phyloP scores from a whole-genome alignment of 768 basidiomycete species.

The Crassisporium funariophilum region DNA sequence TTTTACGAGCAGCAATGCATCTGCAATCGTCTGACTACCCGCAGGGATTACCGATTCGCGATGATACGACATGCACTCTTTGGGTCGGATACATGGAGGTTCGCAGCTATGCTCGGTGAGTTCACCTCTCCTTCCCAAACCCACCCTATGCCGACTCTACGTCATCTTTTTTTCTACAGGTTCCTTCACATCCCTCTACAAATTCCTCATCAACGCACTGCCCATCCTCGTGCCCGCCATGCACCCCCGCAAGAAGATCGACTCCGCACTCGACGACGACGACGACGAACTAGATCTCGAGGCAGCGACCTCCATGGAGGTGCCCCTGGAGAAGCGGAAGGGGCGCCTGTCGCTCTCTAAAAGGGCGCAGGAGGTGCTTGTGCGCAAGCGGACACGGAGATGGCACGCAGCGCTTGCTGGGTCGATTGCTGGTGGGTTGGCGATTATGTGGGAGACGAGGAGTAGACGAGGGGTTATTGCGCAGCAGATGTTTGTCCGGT shows the following conservation, averaged over 20 bases:
- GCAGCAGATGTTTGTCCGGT: constrained; percentile 91
- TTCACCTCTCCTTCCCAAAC: not conserved
- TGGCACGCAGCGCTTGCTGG: constrained; percentile 87
- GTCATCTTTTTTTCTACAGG: constrained; percentile 43
- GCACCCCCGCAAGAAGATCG: constrained; percentile 26
- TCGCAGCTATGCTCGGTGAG: constrained; percentile 85
- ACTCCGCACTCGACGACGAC: constrained; percentile 30
- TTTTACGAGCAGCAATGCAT: not conserved
- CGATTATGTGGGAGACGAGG: constrained; percentile 77
- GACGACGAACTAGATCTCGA: constrained; percentile 31
- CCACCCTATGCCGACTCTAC: not conserved
- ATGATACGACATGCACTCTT: constrained; percentile 83
- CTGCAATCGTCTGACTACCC: not conserved
- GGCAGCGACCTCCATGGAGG: constrained; percentile 27
- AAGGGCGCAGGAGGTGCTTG: constrained; percentile 62
- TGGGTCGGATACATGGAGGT: constrained; percentile 79
- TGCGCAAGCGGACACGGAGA: constrained; percentile 64
- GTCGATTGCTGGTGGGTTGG: constrained; percentile 68
- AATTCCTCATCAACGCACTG: constrained; percentile 74
- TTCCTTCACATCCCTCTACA: constrained; percentile 78
- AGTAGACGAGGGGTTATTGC: constrained; percentile 67
- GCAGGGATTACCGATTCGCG: constrained; percentile 62
- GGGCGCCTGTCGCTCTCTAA: constrained; percentile 64
- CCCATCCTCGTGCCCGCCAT: constrained; percentile 65
- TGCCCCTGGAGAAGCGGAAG: constrained; percentile 36